These are phyloP conservation scores for Triticum dicoccoides DNA, from an alignment of 176 grass and related monocot genomes.

Conservation along the genomic window DNA sequence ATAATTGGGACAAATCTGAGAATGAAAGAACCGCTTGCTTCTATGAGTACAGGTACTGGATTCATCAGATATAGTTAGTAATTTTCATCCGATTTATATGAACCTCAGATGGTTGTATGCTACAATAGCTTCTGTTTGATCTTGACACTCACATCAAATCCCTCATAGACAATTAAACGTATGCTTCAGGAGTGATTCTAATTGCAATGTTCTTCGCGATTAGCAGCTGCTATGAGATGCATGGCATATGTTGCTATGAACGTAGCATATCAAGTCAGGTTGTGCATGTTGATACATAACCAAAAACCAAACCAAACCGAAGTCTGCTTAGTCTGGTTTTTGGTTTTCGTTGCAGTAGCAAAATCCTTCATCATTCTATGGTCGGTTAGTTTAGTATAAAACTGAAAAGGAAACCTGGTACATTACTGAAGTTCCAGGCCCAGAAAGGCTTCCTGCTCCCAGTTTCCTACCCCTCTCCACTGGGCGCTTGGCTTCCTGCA, in stretches of 20 bases:
- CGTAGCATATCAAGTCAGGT: neutral
- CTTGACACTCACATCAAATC: neutral
- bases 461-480: neutral
- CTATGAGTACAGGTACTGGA: conserved; percentile 81
- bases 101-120: neutral
- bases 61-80: neutral
- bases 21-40: conserved; percentile 96
- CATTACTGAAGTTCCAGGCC: neutral
- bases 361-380: neutral
- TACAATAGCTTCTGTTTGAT: neutral
- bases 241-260: neutral
- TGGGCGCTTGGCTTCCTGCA: neutral
- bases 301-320: neutral
- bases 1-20: conserved; percentile 93
- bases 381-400: neutral
- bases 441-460: neutral
- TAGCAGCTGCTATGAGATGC: neutral
- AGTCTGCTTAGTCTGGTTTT: neutral
- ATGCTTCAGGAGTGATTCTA: neutral
- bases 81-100: neutral
- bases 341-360: neutral
- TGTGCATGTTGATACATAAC: neutral
- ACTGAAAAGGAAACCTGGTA: neutral
- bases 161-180: neutral
- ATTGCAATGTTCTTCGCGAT: neutral